A percentile compares a stretch with the other conserved stretches of the same genome.
phyloP scores from a whole-genome alignment of 2,329 filamentous ascomycete species.

The Orbilia brochopaga region DNA sequence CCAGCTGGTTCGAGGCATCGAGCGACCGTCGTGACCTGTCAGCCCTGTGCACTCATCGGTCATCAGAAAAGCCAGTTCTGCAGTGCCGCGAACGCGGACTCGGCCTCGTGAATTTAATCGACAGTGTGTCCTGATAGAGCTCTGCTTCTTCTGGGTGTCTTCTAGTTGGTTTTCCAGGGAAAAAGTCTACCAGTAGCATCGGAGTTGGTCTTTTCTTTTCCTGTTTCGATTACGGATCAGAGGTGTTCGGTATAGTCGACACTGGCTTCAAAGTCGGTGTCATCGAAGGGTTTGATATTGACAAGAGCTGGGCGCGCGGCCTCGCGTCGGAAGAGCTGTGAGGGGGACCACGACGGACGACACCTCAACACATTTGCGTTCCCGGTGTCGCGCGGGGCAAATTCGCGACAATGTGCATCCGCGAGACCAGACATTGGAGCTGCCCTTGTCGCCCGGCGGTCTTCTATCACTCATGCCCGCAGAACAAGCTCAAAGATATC shows the following conservation, averaged over 20 bases:
- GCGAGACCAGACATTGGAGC: constrained; percentile 44
- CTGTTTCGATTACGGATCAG: not conserved
- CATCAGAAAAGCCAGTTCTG: constrained; percentile 1
- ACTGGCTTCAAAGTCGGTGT: not conserved
- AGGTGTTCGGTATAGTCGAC: not conserved
- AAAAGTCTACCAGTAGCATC: not conserved
- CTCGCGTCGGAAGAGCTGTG: not conserved
- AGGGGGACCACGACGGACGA: constrained; percentile 1
- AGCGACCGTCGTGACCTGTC: constrained; percentile 5
- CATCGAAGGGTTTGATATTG: not conserved
- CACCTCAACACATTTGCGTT: constrained; percentile 1
- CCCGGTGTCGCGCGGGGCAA: not conserved
- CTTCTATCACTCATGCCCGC: constrained; percentile 32
- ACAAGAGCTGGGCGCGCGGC: not conserved
- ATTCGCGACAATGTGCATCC: constrained; percentile 35
- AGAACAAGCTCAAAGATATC: constrained; percentile 34
- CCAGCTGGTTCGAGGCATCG: constrained; percentile 1
- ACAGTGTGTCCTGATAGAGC: constrained; percentile 1
- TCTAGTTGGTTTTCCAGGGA: not conserved
- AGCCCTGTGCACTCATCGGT: not conserved
- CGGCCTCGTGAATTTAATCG: constrained; percentile 1
- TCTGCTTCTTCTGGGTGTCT: not conserved
- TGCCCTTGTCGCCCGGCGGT: constrained; percentile 38
- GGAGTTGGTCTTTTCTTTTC: not conserved
- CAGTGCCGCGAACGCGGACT: constrained; percentile 1